A percentile compares a stretch with the other conserved stretches of the same genome.
Evolutionary conservation across 768 basidiomycete genomes (phyloP).

Genomic region (Kwoniella sp.): DNA sequence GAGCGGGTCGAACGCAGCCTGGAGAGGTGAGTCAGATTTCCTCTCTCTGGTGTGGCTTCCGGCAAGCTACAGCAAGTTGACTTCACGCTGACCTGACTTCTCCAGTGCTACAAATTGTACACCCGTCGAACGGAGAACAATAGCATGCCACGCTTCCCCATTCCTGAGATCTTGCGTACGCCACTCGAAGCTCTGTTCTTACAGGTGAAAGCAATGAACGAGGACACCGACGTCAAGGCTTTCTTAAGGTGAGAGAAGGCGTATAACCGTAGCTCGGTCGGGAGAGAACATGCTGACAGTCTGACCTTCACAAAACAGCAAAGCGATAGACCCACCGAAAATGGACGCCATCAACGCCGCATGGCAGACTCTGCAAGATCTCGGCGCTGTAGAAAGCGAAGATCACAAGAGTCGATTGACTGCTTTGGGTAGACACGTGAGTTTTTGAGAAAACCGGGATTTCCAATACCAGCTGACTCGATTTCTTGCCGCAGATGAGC

Average conservation of each 20-base stretch:
- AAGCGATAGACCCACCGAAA: conserved; percentile 82
- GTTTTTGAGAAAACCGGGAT: conserved; percentile 15
- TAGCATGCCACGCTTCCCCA: conserved; percentile 69
- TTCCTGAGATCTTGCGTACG: conserved; percentile 85
- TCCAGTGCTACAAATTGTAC: conserved; percentile 86
- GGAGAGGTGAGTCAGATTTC: conserved; percentile 41
- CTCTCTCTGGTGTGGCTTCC: too few relatives aligned
- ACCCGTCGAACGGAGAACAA: conserved; percentile 70
- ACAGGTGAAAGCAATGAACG: conserved; percentile 76
- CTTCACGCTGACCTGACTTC: conserved; percentile 28
- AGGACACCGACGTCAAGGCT: conserved; percentile 77
- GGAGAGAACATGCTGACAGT: not conserved
- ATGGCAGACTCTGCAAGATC: conserved; percentile 69
- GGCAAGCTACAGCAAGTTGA: conserved; percentile 2
- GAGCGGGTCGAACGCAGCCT: conserved; percentile 78
- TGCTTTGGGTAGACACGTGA: conserved; percentile 79
- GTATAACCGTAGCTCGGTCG: not conserved
- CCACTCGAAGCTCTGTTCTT: conserved; percentile 81
- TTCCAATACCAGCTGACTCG: not conserved
- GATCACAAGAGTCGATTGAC: conserved; percentile 64
- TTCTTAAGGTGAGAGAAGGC: conserved; percentile 30
- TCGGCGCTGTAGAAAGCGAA: conserved; percentile 73
- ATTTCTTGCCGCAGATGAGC: conserved; percentile 60
- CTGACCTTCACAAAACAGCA: conserved; percentile 45
- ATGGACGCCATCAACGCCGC: conserved; percentile 74